These are phyloP conservation scores for Stramenopiles sp. DNA, from an alignment of 352 stramenopile genomes.

Conservation along the genomic window DNA sequence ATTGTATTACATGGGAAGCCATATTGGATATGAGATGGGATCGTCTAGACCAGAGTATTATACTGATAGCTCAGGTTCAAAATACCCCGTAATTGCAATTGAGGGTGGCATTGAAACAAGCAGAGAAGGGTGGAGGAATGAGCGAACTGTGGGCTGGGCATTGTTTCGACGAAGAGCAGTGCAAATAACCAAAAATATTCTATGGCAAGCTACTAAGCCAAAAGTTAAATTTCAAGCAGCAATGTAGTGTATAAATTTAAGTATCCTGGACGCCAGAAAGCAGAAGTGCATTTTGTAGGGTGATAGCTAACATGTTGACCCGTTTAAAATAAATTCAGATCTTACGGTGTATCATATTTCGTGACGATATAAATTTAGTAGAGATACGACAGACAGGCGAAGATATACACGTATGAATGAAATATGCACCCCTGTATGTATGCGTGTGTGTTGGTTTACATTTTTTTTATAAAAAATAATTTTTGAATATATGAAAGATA, in stretches of 20 bases:
- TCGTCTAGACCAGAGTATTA: slow-evolving; percentile 7
- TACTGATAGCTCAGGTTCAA: not conserved
- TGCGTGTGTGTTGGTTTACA: too few relatives aligned
- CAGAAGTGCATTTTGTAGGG: too few relatives aligned
- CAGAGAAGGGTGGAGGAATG: not conserved
- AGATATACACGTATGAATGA: too few relatives aligned
- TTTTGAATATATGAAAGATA: too few relatives aligned
- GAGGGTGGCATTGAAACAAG: not conserved
- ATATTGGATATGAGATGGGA: not conserved
- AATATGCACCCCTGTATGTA: too few relatives aligned
- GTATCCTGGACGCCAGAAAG: too few relatives aligned
- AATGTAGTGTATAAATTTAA: not conserved
- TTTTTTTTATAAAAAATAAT: too few relatives aligned
- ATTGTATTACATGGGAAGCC: not conserved
- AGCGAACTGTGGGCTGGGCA: not conserved
- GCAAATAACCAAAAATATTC: not conserved
- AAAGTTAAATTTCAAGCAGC: not conserved
- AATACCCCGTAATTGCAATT: not conserved
- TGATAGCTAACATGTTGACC: too few relatives aligned
- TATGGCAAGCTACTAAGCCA: not conserved
- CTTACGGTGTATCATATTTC: too few relatives aligned
- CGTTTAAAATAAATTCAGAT: too few relatives aligned
- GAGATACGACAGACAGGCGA: too few relatives aligned
- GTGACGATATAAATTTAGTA: too few relatives aligned
- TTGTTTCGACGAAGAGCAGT: not conserved